Evolutionary conservation across 768 basidiomycete genomes (phyloP).

Genomic region (Panaeolus papilionaceus): DNA sequence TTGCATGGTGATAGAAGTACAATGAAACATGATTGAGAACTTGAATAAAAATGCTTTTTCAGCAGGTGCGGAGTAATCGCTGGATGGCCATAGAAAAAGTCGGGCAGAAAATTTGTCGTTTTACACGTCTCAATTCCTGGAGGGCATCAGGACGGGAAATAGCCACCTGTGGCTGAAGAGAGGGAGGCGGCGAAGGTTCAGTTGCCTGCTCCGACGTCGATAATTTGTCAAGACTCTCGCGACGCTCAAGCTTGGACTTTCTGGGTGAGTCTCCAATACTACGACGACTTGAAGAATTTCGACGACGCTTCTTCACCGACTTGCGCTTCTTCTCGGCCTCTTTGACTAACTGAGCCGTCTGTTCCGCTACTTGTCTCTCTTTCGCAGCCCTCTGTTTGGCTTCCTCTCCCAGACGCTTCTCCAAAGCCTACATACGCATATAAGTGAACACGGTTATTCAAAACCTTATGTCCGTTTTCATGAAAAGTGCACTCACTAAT

Average conservation of each 20-base stretch:
- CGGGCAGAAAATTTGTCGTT: background rate
- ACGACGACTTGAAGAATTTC: background rate
- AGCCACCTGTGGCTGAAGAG: background rate
- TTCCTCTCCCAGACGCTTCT: conserved; percentile 3
- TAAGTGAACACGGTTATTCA: background rate
- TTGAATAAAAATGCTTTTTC: background rate
- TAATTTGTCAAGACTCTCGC: background rate
- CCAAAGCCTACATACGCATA: conserved; percentile 2
- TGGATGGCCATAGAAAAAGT: conserved; percentile 1
- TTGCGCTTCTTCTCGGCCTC: conserved; percentile 2
- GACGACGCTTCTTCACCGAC: conserved; percentile 1
- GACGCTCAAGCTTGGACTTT: background rate
- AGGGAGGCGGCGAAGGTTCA: background rate
- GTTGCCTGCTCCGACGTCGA: background rate
- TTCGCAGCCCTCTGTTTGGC: background rate
- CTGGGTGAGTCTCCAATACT: background rate
- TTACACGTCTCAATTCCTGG: background rate
- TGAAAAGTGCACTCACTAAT: background rate
- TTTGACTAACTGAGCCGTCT: background rate
- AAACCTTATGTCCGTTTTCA: background rate
- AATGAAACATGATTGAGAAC: background rate
- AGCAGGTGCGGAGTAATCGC: background rate
- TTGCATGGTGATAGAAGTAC: background rate
- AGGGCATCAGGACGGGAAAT: background rate
- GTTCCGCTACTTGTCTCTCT: background rate